These are phyloP conservation scores for Nepenthes alata DNA, from an alignment of 179 eudicot genomes.

Conservation along the genomic window DNA sequence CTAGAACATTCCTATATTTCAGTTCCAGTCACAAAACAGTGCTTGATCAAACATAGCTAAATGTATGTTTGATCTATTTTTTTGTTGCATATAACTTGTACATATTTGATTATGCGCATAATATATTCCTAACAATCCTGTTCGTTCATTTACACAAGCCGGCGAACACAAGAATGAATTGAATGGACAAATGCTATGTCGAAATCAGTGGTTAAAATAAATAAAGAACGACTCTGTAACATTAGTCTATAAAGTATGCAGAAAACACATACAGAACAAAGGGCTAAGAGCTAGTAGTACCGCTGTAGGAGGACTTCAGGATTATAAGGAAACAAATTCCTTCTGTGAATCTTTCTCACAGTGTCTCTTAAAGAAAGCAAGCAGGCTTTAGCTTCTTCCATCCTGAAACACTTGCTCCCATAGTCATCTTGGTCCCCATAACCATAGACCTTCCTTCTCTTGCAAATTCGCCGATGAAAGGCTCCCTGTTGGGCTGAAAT, in stretches of 20 bases:
- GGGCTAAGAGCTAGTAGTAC: conserved; percentile 16
- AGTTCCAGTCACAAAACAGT: too few species aligned
- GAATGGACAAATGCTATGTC: neutral
- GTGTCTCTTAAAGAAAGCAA: conserved; percentile 54
- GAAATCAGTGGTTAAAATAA: neutral
- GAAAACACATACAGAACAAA: neutral
- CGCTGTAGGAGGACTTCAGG: conserved; percentile 72
- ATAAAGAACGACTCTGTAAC: neutral
- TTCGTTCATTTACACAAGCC: neutral
- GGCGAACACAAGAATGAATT: neutral
- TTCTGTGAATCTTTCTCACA: conserved; percentile 48
- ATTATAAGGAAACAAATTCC: conserved; percentile 74
- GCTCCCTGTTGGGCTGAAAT: conserved; percentile 18
- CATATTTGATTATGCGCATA: too few species aligned
- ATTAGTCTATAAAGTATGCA: neutral
- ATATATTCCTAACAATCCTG: too few species aligned
- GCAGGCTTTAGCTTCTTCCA: conserved; percentile 44
- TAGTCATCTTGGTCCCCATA: conserved; percentile 8
- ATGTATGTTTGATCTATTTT: too few species aligned
- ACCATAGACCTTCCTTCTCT: conserved; percentile 32
- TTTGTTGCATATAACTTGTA: too few species aligned
- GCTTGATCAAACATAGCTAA: too few species aligned
- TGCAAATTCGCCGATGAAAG: conserved; percentile 15
- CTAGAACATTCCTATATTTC: too few species aligned
- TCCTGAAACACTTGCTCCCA: conserved; percentile 11